Percentiles rank a stretch among this genome's conserved stretches.
These are phyloP conservation scores for Graphiopsis chlorocephala DNA, from an alignment of 2,329 filamentous ascomycete species.

Conservation along the genomic window DNA sequence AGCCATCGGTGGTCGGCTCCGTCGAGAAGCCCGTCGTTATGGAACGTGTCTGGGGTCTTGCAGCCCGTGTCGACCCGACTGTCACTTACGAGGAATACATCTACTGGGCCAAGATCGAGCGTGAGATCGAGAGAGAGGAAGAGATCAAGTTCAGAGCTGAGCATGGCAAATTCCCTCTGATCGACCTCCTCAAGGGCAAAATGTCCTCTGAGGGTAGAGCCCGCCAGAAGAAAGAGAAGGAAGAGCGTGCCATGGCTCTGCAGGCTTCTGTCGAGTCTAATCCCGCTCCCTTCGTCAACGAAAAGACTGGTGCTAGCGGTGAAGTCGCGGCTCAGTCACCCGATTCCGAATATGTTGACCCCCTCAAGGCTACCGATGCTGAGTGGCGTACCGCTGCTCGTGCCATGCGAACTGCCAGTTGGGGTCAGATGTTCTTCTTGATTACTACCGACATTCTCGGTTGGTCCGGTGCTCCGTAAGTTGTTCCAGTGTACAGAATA, in stretches of 20 bases:
- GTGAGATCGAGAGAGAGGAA: constrained; percentile 21
- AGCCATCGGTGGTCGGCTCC: not conserved
- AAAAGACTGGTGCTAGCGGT: not conserved
- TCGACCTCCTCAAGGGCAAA: constrained; percentile 17
- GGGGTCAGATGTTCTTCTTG: constrained; percentile 42
- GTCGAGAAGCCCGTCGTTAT: constrained; percentile 14
- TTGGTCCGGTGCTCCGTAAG: constrained; percentile 30
- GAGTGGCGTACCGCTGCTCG: constrained; percentile 37
- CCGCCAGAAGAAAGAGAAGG: constrained; percentile 11
- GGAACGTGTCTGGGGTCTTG: constrained; percentile 20
- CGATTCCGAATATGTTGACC: constrained; percentile 3
- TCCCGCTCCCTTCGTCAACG: not conserved
- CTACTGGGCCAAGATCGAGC: constrained; percentile 25
- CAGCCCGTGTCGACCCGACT: constrained; percentile 22
- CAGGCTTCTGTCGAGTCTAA: constrained; percentile 4
- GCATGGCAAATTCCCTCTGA: constrained; percentile 12
- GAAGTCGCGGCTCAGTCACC: not conserved
- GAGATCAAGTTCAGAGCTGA: constrained; percentile 9
- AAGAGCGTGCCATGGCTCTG: constrained; percentile 17
- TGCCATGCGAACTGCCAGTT: constrained; percentile 36
- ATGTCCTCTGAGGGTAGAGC: constrained; percentile 16
- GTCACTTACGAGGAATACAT: constrained; percentile 30
- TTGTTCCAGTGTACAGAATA: constrained; percentile 15
- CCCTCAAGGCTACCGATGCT: constrained; percentile 27
- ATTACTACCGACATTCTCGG: constrained; percentile 46